Evolutionary conservation across 2,329 filamentous ascomycete genomes (phyloP), one percentile per base, ranked within the genome.

Genomic region (Monosporascus ibericus): DNA sequence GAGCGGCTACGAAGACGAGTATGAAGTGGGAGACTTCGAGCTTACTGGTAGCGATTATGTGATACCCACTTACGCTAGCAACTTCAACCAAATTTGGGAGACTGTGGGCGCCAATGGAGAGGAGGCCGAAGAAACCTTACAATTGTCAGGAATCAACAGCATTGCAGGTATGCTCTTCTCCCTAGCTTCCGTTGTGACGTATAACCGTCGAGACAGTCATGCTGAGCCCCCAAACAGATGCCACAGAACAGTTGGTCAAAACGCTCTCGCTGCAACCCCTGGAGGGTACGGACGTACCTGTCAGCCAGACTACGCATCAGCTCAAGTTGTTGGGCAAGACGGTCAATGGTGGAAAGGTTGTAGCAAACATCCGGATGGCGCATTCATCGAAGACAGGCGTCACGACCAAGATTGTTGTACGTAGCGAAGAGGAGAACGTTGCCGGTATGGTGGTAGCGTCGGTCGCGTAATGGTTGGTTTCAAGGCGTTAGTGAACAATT

Each of bases 251-350:
- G 75, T 81, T 99, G 54, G 82, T 88, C 65, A 89, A 91, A 71
- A 81, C 88, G 1, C 80, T 99, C 25, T 96, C 90, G 34, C 78
- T 99, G 65, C 94, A 97, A 71, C 90, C 94, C 14, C 81, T 99
- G 46, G 94, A 99, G 63, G 94, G 92, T 62, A 95, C 89, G 34
- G 94, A 99, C 60, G 86, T 99, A 39, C 87, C 90, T 0, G 78
- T 96, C 61, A 95, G 86, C 66, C 87, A 87, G 65, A 92, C 86
- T 55, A 96, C 92, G 57, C 94, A 99, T 71, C 92, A 91, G 4
- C 85, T 99, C 68, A 97, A 96, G 75, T 78, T 99, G 37, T 88
- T 96, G 69, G 94, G 94, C 68, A 97, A 96, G 84, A 96, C 90
- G 44, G 86, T 97, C 57, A 85, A 82, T 36, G 94, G 92, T 37